A percentile compares a stretch with the other conserved stretches of the same genome.
Conservation (phyloP, 2,329 filamentous ascomycete species). For the Colletotrichum cereale region DNA sequence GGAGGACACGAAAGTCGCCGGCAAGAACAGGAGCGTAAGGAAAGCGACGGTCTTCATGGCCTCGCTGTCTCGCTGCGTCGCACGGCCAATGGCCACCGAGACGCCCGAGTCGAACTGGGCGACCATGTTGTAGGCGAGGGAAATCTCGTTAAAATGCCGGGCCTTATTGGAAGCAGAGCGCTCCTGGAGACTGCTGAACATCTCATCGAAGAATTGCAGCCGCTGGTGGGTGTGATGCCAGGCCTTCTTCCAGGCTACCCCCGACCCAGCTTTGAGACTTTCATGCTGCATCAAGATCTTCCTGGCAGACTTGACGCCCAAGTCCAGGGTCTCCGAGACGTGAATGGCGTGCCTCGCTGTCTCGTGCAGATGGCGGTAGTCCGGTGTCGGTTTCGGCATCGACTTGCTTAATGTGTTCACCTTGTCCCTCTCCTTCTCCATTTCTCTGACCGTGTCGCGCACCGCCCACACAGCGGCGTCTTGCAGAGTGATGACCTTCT, state of each 20-base stretch:
- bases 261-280: slow-evolving; percentile 22
- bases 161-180: slow-evolving; percentile 55
- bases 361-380: slow-evolving; percentile 55
- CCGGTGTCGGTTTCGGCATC: slow-evolving; percentile 45
- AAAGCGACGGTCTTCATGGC: slow-evolving; percentile 65
- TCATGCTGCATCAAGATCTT: slow-evolving; percentile 51
- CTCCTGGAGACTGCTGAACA: slow-evolving; percentile 50
- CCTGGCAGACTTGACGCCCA: slow-evolving; percentile 49
- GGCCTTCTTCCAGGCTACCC: slow-evolving; percentile 11
- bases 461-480: slow-evolving; percentile 56
- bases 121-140: slow-evolving; percentile 62
- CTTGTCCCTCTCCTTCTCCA: slow-evolving; percentile 46
- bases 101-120: slow-evolving; percentile 55
- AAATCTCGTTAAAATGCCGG: slow-evolving; percentile 67
- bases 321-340: slow-evolving; percentile 56
- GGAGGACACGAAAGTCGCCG: slow-evolving; percentile 63
- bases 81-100: slow-evolving; percentile 55
- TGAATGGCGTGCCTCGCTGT: slow-evolving; percentile 59
- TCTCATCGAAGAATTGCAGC: slow-evolving; percentile 50
- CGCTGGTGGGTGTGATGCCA: slow-evolving; percentile 46
- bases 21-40: slow-evolving; percentile 62
- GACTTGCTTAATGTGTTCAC: neutral
- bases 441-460: slow-evolving; percentile 49
- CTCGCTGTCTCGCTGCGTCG: slow-evolving; percentile 59
- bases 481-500: slow-evolving; percentile 49